A percentile compares a stretch with the other conserved stretches of the same genome.
Conservation (phyloP, 495 filamentous ascomycete genomes). For the Acidiella bohemica region DNA sequence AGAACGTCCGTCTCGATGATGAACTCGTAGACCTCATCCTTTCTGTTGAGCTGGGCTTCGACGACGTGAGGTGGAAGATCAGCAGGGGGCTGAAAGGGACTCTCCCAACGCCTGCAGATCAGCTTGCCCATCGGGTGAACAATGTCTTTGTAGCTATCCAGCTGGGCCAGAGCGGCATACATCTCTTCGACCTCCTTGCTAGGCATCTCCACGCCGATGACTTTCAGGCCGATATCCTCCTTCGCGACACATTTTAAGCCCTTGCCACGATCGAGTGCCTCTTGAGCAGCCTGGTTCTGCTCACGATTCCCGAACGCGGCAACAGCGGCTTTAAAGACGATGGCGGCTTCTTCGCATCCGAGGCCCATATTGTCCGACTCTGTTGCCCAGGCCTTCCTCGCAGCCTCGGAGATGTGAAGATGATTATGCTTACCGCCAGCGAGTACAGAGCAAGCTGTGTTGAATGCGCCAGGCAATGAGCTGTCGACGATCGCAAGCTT, state of each 20-base stretch:
- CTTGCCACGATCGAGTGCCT: no score
- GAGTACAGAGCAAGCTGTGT: constrained; percentile 47
- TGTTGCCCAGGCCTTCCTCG: constrained; percentile 27
- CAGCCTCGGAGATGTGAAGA: constrained; percentile 17
- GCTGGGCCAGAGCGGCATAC: constrained; percentile 28
- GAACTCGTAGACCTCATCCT: constrained; percentile 41
- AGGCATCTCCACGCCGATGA: constrained; percentile 35
- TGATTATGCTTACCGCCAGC: constrained; percentile 39
- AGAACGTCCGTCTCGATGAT: constrained; percentile 56
- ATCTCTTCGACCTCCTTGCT: constrained; percentile 29
- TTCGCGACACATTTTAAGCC: constrained; percentile 27
- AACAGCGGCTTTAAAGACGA: constrained; percentile 31
- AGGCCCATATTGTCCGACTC: constrained; percentile 21
- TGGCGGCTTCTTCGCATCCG: constrained; percentile 21
- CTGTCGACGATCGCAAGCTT: constrained; percentile 36
- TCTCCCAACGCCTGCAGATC: constrained; percentile 22
- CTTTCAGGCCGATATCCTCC: constrained; percentile 43
- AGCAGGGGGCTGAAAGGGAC: constrained; percentile 19
- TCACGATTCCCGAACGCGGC: constrained; percentile 26
- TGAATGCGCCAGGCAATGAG: constrained; percentile 60
- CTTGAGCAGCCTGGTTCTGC: constrained; percentile 12
- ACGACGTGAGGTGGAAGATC: constrained; percentile 21
- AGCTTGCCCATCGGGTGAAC: constrained; percentile 28
- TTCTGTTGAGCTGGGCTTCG: not conserved
- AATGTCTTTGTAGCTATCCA: constrained; percentile 6